Percentiles rank a stretch among this genome's conserved stretches.
phyloP scores from a whole-genome alignment of 2,329 filamentous ascomycete species.

The Fusarium luffae region DNA sequence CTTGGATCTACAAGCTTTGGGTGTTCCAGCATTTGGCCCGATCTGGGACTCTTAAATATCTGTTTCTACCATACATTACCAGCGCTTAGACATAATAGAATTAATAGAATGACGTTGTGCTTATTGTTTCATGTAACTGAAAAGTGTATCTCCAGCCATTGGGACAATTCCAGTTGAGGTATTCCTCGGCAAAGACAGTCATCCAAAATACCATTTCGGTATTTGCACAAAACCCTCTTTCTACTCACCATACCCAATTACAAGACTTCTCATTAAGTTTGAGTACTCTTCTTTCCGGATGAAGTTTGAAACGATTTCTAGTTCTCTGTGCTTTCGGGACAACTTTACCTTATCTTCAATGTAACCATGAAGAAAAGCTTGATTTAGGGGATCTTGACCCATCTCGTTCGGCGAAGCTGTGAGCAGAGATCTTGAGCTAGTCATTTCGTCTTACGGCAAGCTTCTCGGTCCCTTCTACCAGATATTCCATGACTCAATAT shows the following conservation, averaged over 20 bases:
- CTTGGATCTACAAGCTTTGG: conserved; percentile 69
- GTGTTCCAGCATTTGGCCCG: conserved; percentile 73
- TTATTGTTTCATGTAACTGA: neutral
- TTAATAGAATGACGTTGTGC: neutral
- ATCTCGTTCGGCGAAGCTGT: neutral
- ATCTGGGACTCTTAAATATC: conserved; percentile 66
- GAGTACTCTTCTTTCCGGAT: neutral
- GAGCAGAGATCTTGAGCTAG: neutral
- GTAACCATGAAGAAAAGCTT: neutral
- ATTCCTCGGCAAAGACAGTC: neutral
- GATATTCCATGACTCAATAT: neutral
- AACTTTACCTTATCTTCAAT: neutral
- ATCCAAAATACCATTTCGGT: neutral
- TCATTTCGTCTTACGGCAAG: neutral
- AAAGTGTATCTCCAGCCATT: neutral
- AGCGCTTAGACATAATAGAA: neutral
- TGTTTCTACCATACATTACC: neutral
- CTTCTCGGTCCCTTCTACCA: neutral
- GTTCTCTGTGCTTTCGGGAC: neutral
- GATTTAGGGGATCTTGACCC: neutral
- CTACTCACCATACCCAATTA: neutral
- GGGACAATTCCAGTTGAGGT: neutral
- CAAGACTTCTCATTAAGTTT: rapidly evolving
- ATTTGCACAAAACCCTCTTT: neutral
- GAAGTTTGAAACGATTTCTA: rapidly evolving